phyloP scores from a whole-genome alignment of 108 stramenopile genomes.

The Conticribra weissflogii region DNA sequence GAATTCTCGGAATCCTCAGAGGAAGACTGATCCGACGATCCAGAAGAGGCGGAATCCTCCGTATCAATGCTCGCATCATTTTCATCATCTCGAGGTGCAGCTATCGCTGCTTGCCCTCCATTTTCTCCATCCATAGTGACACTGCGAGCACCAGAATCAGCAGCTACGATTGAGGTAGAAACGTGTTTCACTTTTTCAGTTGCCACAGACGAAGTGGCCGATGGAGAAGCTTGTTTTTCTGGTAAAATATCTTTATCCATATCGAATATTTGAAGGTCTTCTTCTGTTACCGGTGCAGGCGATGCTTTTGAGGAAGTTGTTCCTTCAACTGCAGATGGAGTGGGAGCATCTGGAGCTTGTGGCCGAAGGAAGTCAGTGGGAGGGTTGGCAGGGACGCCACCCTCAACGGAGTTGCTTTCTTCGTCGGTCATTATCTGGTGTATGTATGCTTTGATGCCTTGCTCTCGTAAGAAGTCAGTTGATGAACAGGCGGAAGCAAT shows the following conservation, averaged over 20 bases:
- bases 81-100: neutral
- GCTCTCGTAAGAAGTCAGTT: no score
- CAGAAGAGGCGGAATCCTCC: conserved; percentile 3
- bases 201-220: no score
- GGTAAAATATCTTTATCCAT: neutral
- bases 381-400: neutral
- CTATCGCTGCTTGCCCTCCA: neutral
- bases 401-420: neutral
- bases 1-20: neutral
- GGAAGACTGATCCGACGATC: neutral
- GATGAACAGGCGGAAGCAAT: no score
- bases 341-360: neutral
- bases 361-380: neutral
- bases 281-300: no score
- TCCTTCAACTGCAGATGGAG: neutral
- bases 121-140: neutral
- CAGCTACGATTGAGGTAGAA: neutral
- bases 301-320: neutral
- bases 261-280: neutral
- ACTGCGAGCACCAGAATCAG: neutral
- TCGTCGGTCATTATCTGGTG: neutral
- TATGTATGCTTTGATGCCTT: no score
- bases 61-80: conserved; percentile 5
- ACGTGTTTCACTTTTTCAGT: no score
- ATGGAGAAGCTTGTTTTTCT: no score